phyloP scores from a whole-genome alignment of 106 monocot genomes.

The Platanthera zijinensis region DNA sequence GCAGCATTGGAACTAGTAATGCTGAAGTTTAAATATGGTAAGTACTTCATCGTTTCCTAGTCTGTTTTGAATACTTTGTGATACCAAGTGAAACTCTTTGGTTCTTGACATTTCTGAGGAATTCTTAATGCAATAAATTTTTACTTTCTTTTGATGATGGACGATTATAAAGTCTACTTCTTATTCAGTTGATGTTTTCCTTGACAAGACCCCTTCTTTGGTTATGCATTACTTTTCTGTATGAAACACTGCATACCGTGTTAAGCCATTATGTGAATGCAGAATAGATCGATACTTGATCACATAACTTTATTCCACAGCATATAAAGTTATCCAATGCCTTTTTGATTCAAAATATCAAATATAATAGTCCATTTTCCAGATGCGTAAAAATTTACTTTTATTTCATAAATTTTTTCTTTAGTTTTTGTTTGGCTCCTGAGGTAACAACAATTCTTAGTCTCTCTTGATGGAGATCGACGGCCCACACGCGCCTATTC shows the following conservation, averaged over 20 bases:
- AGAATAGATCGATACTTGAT: no score
- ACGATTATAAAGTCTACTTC: neutral
- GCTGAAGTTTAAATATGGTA: constrained; percentile 76
- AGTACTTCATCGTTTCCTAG: neutral
- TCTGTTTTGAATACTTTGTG: neutral
- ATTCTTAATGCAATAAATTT: neutral
- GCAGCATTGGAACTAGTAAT: constrained; percentile 82
- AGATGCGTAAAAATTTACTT: no score
- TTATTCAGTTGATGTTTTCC: neutral
- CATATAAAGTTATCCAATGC: no score
- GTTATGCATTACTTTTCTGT: neutral
- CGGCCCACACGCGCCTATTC: no score
- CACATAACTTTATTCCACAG: no score
- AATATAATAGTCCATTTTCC: no score
- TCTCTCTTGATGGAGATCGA: no score
- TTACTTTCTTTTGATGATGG: neutral
- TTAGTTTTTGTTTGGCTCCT: no score
- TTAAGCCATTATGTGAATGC: no score
- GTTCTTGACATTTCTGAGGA: neutral
- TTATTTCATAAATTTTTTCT: no score
- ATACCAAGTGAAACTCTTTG: neutral
- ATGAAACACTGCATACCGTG: neutral
- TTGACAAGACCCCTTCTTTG: neutral
- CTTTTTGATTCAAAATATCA: no score
- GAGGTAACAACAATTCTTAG: no score